Evolutionary conservation across 2,329 filamentous ascomycete genomes (phyloP).

Genomic region (Sclerotinia glacialis): DNA sequence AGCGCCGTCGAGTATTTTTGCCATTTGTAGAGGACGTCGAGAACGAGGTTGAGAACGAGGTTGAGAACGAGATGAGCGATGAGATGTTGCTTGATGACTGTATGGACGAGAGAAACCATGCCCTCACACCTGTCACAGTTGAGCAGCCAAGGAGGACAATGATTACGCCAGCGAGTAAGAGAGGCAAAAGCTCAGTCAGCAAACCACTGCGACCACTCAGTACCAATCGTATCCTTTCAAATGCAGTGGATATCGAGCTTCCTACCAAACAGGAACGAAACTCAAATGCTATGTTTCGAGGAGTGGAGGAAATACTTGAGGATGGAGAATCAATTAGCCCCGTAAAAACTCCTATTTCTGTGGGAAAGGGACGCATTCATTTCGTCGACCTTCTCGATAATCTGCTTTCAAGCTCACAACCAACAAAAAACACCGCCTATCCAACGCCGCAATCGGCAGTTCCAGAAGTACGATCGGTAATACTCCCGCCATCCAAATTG

Average conservation of each 20-base stretch:
- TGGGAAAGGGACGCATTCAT: not conserved
- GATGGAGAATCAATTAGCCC: conserved; percentile 28
- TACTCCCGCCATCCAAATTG: conserved; percentile 1
- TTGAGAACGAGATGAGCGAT: not conserved
- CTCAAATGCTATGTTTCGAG: conserved; percentile 23
- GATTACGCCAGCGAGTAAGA: conserved; percentile 22
- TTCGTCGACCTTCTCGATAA: conserved; percentile 21
- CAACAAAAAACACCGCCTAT: not conserved
- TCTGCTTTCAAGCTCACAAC: conserved; percentile 25
- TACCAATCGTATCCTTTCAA: conserved; percentile 34
- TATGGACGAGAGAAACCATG: conserved; percentile 1
- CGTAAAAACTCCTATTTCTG: not conserved
- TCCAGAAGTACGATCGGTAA: conserved; percentile 1
- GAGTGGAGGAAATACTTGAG: conserved; percentile 30
- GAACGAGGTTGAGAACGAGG: not conserved
- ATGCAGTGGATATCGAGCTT: conserved; percentile 25
- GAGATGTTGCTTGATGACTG: conserved; percentile 15
- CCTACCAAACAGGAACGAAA: conserved; percentile 28
- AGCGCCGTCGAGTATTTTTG: conserved; percentile 27
- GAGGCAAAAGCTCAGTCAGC: not conserved
- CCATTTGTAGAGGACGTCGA: not conserved
- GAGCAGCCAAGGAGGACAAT: not conserved
- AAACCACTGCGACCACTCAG: conserved; percentile 34
- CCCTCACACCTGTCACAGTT: not conserved
- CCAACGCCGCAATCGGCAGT: conserved; percentile 2